Evolutionary conservation across 2,329 filamentous ascomycete genomes (phyloP).

Genomic region (Ophiostoma quercus): DNA sequence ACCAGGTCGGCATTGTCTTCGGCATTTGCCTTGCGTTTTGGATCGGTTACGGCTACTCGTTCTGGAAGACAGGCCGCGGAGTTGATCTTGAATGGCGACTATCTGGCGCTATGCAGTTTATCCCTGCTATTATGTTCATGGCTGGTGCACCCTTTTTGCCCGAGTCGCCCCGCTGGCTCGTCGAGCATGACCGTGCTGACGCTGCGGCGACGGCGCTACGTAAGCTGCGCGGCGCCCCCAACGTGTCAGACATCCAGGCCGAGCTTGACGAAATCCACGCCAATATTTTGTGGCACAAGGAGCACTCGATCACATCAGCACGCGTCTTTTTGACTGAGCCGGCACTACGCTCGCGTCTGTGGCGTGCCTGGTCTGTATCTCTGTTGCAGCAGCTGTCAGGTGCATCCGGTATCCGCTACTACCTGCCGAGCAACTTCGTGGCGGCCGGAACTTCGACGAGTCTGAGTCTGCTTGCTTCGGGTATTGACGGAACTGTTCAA

Average conservation of each 20-base stretch:
- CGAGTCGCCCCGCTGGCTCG: conserved; percentile 36
- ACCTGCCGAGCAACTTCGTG: conserved; percentile 36
- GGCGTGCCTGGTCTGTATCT: conserved; percentile 34
- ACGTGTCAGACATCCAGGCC: conserved; percentile 29
- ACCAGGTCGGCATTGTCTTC: conserved; percentile 28
- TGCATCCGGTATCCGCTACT: conserved; percentile 37
- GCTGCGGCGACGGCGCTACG: conserved; percentile 31
- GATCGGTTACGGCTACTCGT: conserved; percentile 36
- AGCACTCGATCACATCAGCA: conserved; percentile 28
- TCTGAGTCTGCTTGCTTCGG: conserved; percentile 34
- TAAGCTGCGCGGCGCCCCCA: conserved; percentile 31
- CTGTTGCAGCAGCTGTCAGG: conserved; percentile 38
- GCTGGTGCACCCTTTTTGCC: conserved; percentile 34
- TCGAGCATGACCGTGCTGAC: conserved; percentile 32
- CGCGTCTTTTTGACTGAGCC: conserved; percentile 34
- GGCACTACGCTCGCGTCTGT: conserved; percentile 34
- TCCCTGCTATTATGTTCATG: conserved; percentile 34
- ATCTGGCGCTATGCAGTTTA: conserved; percentile 34
- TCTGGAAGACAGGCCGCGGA: conserved; percentile 34
- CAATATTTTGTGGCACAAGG: conserved; percentile 33
- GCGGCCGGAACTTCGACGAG: conserved; percentile 33
- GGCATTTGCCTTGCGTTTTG: conserved; percentile 30
- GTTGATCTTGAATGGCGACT: conserved; percentile 35
- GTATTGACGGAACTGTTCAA: conserved; percentile 36
- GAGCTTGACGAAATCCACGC: conserved; percentile 34